Evolutionary conservation across 768 basidiomycete genomes (phyloP).

Genomic region (Lentinus tigrinus): DNA sequence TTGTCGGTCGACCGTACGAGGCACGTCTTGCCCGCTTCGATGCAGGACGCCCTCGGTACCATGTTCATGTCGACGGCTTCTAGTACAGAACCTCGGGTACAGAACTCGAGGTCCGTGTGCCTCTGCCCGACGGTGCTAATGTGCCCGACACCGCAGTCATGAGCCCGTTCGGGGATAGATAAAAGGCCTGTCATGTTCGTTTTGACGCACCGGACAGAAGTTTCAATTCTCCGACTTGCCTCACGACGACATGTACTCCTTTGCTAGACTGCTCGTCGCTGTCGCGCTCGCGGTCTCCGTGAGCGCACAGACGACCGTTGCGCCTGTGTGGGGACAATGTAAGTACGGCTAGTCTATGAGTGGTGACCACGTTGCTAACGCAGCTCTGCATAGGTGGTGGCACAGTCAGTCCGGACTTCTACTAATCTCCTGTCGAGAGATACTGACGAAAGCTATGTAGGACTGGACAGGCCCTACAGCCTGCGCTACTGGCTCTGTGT

Average conservation of each 20-base stretch:
- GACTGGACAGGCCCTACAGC: conserved; percentile 29
- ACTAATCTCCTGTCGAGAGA: no score
- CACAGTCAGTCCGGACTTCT: conserved; percentile 8
- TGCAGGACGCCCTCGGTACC: not conserved
- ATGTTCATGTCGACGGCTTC: not conserved
- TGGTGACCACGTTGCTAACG: no score
- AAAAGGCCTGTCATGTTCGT: not conserved
- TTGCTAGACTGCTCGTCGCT: conserved; percentile 1
- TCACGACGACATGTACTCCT: conserved; percentile 4
- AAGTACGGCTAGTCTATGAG: not conserved
- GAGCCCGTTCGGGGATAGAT: not conserved
- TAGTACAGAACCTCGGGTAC: not conserved
- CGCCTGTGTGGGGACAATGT: conserved; percentile 16
- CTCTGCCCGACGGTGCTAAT: not conserved
- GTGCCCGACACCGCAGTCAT: not conserved
- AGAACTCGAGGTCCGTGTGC: not conserved
- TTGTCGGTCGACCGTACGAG: not conserved
- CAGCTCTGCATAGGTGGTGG: conserved; percentile 7
- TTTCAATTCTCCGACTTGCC: not conserved
- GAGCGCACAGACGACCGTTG: conserved; percentile 5
- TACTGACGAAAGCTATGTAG: conserved; percentile 1
- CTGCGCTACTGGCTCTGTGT: conserved; percentile 28
- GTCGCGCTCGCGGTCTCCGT: conserved; percentile 13
- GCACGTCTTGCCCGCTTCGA: not conserved
- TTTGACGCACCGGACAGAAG: not conserved